These are phyloP conservation scores for Raphidocelis subcapitata DNA, from an alignment of 139 green algal species.

Conservation along the genomic window DNA sequence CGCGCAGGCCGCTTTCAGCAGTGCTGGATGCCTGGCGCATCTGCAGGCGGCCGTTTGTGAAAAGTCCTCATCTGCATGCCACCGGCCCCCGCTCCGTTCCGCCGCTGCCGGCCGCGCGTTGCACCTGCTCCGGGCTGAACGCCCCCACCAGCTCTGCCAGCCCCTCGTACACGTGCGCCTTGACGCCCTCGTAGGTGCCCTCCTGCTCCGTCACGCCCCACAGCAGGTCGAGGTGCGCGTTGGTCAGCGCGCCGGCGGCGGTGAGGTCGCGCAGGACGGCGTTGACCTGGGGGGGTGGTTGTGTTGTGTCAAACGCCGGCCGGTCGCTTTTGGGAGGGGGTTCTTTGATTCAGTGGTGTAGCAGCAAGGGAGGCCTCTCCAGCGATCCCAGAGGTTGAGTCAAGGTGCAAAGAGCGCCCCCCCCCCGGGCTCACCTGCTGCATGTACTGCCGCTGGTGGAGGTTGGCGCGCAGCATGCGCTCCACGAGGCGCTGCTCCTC, in stretches of 20 bases:
- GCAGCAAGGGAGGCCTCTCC: too few relatives aligned
- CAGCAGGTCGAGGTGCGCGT: slow-evolving; percentile 75
- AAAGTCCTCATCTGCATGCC: too few relatives aligned
- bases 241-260: slow-evolving; percentile 37
- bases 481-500: slow-evolving; percentile 59
- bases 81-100: too few relatives aligned
- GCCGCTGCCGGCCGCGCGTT: slow-evolving; percentile 44
- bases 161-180: slow-evolving; percentile 76
- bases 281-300: slow-evolving; percentile 38
- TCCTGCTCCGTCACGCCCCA: slow-evolving; percentile 82
- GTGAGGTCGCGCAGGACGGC: slow-evolving; percentile 62
- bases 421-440: slow-evolving; percentile 55
- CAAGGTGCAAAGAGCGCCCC: too few relatives aligned
- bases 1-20: slow-evolving; percentile 8
- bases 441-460: slow-evolving; percentile 91
- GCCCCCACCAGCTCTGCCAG: slow-evolving; percentile 66
- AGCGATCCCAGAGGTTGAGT: too few relatives aligned
- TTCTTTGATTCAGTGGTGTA: too few relatives aligned
- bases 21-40: too few relatives aligned
- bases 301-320: too few relatives aligned
- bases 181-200: slow-evolving; percentile 85
- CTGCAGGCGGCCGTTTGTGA: too few relatives aligned
- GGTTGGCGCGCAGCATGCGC: slow-evolving; percentile 73
- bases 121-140: slow-evolving; percentile 48
- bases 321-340: too few relatives aligned